Percentiles rank a stretch among this genome's conserved stretches.
phyloP scores from a whole-genome alignment of 495 filamentous ascomycete species.

The Neurospora sp. region DNA sequence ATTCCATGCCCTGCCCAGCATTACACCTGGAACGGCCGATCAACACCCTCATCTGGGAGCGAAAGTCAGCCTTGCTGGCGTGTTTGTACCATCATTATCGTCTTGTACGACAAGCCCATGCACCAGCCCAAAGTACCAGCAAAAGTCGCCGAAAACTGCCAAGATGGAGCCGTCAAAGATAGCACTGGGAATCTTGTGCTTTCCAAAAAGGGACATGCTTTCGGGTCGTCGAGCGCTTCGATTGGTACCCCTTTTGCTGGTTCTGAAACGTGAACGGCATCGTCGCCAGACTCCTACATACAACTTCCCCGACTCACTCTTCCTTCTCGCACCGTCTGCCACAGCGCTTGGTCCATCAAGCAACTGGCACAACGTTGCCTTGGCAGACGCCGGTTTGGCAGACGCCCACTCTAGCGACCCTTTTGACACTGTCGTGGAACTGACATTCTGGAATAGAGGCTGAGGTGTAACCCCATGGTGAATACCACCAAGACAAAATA shows the following conservation, averaged over 20 bases:
- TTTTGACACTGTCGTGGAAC: not conserved
- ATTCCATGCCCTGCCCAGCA: not conserved
- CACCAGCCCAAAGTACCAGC: not conserved
- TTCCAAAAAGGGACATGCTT: not conserved
- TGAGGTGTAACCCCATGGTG: not conserved
- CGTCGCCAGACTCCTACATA: not conserved
- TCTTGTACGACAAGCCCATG: not conserved
- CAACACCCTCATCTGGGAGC: not conserved
- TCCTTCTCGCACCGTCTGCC: not conserved
- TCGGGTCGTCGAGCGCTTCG: not conserved
- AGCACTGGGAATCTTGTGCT: not conserved
- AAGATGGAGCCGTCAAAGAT: not conserved
- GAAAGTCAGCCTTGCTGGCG: not conserved
- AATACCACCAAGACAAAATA: not conserved
- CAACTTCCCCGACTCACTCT: not conserved
- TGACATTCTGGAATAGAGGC: not conserved
- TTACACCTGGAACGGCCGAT: not conserved
- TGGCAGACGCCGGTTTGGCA: not conserved
- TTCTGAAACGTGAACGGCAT: not conserved
- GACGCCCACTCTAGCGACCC: not conserved
- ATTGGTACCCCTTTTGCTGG: not conserved
- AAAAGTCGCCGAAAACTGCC: not conserved
- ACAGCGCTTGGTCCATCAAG: not conserved
- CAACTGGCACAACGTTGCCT: not conserved
- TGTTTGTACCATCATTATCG: not conserved